Evolutionary conservation across 2,329 filamentous ascomycete genomes (phyloP), one percentile per base, ranked within the genome.

Genomic region (Neonectria neomacrospora): DNA sequence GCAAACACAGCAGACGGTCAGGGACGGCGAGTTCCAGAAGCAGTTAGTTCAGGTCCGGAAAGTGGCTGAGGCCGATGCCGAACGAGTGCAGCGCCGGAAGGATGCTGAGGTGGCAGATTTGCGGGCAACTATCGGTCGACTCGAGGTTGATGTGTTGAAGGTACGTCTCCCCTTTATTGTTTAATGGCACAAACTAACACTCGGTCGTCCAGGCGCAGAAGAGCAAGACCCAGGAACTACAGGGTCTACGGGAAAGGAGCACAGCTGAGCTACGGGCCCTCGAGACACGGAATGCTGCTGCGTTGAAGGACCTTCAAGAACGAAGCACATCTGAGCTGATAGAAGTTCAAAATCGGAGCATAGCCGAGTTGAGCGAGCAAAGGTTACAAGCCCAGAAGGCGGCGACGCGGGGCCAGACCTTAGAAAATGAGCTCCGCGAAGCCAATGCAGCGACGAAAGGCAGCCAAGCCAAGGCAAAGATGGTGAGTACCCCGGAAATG

Each of bases 61-160:
- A 65, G 77, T 76, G 4, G 77, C 81, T 1, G 81, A 86, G 62
- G 78, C 80, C 2, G 86, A 88, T 58, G 73, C 79, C 1, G 83
- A 86, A 51, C 81, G 84, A 37, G 73, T 80, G 3, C 80, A 80
- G 56, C 79, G 82, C 28, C 79, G 84, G 44, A 76, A 78, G 26
- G 89, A 91, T 45, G 87, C 86, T 1, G 88, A 92, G 70, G 81
- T 86, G 54, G 84, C 86, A n/a, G 88, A 90, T 65, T 76, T 92
- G 12, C 85, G 85, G 70, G 84, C 83, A 23, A 88, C 82, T 2
- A 83, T 91, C 28, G 86, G 84, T 58, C 83, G 84, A 47, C 78
- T 93, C 16, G 86, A 91, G 74, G 85, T 87, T 34, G 86, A 89
- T 68, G 67, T 90, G 12, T 82, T 87, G 76, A 90, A 88, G 81